Percentiles rank a stretch among this genome's conserved stretches.
Conservation (phyloP, 495 filamentous ascomycete species). For the Tricharina praecox region DNA sequence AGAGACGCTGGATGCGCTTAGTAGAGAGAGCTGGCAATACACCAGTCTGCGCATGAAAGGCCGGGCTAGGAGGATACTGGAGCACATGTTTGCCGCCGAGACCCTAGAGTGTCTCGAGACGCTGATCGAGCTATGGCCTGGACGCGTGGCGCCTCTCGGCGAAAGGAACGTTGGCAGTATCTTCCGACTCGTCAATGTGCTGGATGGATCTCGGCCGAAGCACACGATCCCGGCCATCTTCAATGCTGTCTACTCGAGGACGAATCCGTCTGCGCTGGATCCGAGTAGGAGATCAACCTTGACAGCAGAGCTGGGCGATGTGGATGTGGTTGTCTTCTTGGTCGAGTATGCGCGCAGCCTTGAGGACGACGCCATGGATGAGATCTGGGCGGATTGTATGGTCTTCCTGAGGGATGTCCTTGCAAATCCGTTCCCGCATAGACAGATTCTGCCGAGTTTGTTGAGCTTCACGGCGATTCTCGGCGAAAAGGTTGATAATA, state of each 20-base stretch:
- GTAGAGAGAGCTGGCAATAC: conserved; percentile 70
- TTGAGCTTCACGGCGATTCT: conserved; percentile 78
- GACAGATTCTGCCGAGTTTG: conserved; percentile 72
- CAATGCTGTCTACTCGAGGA: conserved; percentile 87
- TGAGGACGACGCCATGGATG: conserved; percentile 97
- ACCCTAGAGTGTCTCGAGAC: conserved; percentile 91
- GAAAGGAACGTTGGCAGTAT: conserved; percentile 34
- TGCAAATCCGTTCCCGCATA: conserved; percentile 84
- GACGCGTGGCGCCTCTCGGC: conserved; percentile 14
- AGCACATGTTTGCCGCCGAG: conserved; percentile 86
- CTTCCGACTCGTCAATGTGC: conserved; percentile 70
- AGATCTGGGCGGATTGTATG: conserved; percentile 93
- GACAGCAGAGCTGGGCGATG: conserved; percentile 64
- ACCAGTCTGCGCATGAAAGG: conserved; percentile 80
- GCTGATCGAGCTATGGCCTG: conserved; percentile 60
- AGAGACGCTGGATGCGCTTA: conserved; percentile 42
- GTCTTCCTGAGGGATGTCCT: conserved; percentile 78
- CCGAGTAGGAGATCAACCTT: conserved; percentile 66
- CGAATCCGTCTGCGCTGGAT: conserved; percentile 67
- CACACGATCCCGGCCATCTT: conserved; percentile 93
- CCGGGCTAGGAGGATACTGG: conserved; percentile 66
- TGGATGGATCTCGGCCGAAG: conserved; percentile 81
- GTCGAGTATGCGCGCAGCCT: conserved; percentile 75
- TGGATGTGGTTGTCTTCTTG: conserved; percentile 70
- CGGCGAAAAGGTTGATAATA: conserved; percentile 89